phyloP scores from a whole-genome alignment of 768 basidiomycete genomes.

The Coprinellus micaceus region DNA sequence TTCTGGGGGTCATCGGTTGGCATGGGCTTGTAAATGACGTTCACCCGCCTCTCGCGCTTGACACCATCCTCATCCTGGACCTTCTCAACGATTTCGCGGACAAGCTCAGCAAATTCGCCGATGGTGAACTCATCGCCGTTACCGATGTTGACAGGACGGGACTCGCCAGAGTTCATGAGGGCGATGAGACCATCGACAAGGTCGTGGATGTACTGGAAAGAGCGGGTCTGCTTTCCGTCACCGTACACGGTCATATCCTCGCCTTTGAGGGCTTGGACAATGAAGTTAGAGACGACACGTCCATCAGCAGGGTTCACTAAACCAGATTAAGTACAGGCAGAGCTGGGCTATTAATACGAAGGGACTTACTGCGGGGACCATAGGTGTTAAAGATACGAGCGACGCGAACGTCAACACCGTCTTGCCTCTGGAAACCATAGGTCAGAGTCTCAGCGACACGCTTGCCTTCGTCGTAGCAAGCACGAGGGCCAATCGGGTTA shows the following conservation, averaged over 20 bases:
- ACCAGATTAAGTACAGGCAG: too few species aligned
- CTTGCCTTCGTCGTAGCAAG: slow-evolving; percentile 99
- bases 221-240: slow-evolving; percentile 89
- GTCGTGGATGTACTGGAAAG: slow-evolving; percentile 98
- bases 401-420: slow-evolving; percentile 93
- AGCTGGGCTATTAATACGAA: background rate
- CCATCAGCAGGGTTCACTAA: slow-evolving; percentile 95
- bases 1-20: slow-evolving; percentile 94
- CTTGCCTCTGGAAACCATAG: slow-evolving; percentile 93
- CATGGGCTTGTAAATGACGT: slow-evolving; percentile 76
- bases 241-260: slow-evolving; percentile 98
- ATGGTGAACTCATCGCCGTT: slow-evolving; percentile 96
- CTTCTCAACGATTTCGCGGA: slow-evolving; percentile 89
- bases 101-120: slow-evolving; percentile 87
- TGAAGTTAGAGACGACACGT: slow-evolving; percentile 98
- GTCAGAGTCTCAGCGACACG: slow-evolving; percentile 97
- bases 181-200: slow-evolving; percentile 90
- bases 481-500: slow-evolving; percentile 96
- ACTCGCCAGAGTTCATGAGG: slow-evolving; percentile 92
- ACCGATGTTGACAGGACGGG: slow-evolving; percentile 95
- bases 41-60: slow-evolving; percentile 44
- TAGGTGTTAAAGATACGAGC: slow-evolving; percentile 99
- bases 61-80: slow-evolving; percentile 83
- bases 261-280: slow-evolving; percentile 93
- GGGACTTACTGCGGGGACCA: slow-evolving; percentile 70